Percentiles rank a stretch among this genome's conserved stretches.
These are phyloP conservation scores for Cryptococcus sp. DNA, from an alignment of 1,284 basidiomycete genomes.

Conservation along the genomic window DNA sequence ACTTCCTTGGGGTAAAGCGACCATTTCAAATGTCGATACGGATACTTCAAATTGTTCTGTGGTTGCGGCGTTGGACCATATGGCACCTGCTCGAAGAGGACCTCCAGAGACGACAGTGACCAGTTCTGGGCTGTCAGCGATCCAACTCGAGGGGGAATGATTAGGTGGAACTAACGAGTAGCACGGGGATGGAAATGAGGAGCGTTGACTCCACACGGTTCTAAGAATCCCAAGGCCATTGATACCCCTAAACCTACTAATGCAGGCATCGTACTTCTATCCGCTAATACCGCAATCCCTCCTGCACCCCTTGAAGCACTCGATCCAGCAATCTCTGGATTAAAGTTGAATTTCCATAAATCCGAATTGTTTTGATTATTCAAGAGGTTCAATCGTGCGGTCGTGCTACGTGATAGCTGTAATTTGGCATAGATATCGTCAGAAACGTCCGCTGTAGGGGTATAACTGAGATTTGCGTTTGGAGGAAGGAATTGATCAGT, in stretches of 20 bases:
- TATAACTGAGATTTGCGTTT: background rate
- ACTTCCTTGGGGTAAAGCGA: conserved; percentile 4
- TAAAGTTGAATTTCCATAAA: conserved; percentile 2
- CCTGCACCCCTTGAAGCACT: background rate
- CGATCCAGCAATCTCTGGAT: background rate
- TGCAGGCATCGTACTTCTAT: background rate
- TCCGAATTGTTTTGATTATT: background rate
- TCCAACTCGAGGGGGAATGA: background rate
- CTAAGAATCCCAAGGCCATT: background rate
- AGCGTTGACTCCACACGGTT: conserved; percentile 1
- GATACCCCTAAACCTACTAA: conserved; percentile 1
- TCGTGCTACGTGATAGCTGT: background rate
- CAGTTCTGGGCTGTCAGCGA: background rate
- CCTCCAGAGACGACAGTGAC: conserved; percentile 2
- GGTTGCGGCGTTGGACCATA: background rate
- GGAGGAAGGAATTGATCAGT: background rate
- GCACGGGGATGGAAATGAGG: conserved; percentile 1
- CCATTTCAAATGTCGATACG: conserved; percentile 1
- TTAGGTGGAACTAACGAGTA: background rate
- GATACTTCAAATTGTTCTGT: background rate
- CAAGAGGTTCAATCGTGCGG: background rate
- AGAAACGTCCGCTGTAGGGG: background rate
- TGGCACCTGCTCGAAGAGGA: background rate
- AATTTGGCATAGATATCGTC: background rate
- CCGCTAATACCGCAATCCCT: background rate